Evolutionary conservation across 1,139 yeast genomes (phyloP), one percentile per base, ranked within the genome.

Genomic region (Blastobotrys elegans): DNA sequence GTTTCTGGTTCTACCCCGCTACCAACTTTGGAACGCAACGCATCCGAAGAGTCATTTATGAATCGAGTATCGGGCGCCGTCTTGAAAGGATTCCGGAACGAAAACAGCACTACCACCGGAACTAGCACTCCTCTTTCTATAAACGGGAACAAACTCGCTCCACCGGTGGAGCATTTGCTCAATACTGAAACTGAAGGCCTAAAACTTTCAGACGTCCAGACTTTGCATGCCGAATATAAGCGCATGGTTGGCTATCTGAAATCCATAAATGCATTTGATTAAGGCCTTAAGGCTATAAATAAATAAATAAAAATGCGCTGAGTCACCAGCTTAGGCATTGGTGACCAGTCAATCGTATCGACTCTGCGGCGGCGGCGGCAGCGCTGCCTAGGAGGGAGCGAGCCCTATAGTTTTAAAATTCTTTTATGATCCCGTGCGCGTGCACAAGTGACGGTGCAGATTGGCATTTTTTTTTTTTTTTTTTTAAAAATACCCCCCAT

Each of bases 161-260:
- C 48, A 8, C 50, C 53, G 16, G 22, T 43, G 18, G 47, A 44
- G n/a, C 45, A 49, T n/a, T 33, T 49, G 21, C 49, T 55, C 4
- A 44, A 48, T 38, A 53, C 54, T 4, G 62, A 61, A 30, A 56
- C 62, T 7, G 65, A 62, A 17, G 51, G 56, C 21, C 56, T 70
- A 20, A 65, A 61, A 14, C 36, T 68, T 17, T 56, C 59, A 2
- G 74, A 71, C 20, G 57, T 70, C 24, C 58, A 55, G 33, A 61
- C 55, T 27, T 57, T 70, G 31, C 64, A 67, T 40, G 53, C 56
- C 2, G 74, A 70, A 43, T 70, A 70, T 52, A 65, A 62, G 45
- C 58, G 69, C 16, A 53, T 70, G 36, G 70, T 57, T 35, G 52
- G 52, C 40, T 56, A 56, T 46, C 48, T 64, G 31, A 53, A 56